A percentile compares a stretch with the other conserved stretches of the same genome.
Conservation (phyloP, 1,139 yeast genomes). For the Kodamaea fungicola region DNA sequence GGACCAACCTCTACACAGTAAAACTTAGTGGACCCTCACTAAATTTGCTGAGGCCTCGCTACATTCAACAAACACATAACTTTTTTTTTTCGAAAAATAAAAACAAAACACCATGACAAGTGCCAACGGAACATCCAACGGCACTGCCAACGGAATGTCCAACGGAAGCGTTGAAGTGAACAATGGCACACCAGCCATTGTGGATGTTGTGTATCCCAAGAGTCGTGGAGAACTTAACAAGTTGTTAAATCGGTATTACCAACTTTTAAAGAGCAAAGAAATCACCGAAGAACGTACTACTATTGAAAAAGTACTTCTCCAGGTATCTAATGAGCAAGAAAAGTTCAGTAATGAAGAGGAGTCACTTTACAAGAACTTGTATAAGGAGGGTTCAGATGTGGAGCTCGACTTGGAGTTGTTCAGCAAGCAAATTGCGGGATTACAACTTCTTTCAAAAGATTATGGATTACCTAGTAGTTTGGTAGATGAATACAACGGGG, state of each 20-base stretch:
- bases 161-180: conserved; percentile 1
- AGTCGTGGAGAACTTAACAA: conserved; percentile 30
- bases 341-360: conserved; percentile 22
- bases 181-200: not conserved
- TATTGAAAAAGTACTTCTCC: conserved; percentile 31
- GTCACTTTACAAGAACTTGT: conserved; percentile 18
- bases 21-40: too few species aligned
- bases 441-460: conserved; percentile 74
- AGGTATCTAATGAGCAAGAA: conserved; percentile 29
- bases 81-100: not conserved
- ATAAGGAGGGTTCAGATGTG: conserved; percentile 11
- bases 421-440: conserved; percentile 67
- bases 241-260: conserved; percentile 31
- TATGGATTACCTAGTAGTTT: conserved; percentile 63
- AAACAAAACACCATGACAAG: not conserved
- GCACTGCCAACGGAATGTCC: conserved; percentile 3
- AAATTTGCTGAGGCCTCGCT: too few species aligned
- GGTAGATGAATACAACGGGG: conserved; percentile 18
- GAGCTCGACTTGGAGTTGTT: conserved; percentile 49
- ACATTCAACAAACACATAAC: too few species aligned
- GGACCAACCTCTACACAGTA: too few species aligned
- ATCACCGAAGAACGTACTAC: conserved; percentile 17
- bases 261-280: conserved; percentile 15
- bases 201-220: conserved; percentile 21
- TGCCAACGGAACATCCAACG: conserved; percentile 1